Percentiles rank a stretch among this genome's conserved stretches.
Evolutionary conservation across 495 filamentous ascomycete genomes (phyloP).

Genomic region (Trichoderma reesei): DNA sequence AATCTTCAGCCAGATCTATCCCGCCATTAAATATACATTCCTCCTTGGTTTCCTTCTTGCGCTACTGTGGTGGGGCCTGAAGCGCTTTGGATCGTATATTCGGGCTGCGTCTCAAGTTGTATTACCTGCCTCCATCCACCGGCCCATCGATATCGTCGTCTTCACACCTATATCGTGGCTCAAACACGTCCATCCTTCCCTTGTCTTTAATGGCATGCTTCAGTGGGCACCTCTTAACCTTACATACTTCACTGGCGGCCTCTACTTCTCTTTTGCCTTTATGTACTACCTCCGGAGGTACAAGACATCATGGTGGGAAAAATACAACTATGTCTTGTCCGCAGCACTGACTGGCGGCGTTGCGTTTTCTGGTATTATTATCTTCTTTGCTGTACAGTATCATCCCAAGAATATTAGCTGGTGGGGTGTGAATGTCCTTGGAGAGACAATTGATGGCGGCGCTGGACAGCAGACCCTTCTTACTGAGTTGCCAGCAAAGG

Average conservation of each 20-base stretch:
- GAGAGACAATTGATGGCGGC: neutral
- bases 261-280: constrained; percentile 23
- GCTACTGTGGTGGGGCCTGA: neutral
- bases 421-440: constrained; percentile 39
- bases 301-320: constrained; percentile 27
- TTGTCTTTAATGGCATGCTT: constrained; percentile 25
- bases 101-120: neutral
- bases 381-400: constrained; percentile 52
- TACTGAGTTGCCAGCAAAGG: neutral
- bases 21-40: neutral
- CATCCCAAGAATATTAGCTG: constrained; percentile 41
- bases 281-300: constrained; percentile 21
- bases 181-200: constrained; percentile 22
- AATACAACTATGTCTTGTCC: constrained; percentile 56
- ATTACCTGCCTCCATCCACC: neutral
- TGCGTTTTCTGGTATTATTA: constrained; percentile 48
- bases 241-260: constrained; percentile 24
- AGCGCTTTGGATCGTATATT: neutral
- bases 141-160: neutral
- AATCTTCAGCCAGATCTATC: constrained; percentile 4
- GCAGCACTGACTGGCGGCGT: constrained; percentile 53
- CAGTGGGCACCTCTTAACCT: constrained; percentile 26
- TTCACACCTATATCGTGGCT: constrained; percentile 16
- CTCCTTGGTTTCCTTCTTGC: constrained; percentile 1
- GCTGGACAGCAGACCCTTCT: neutral